Evolutionary conservation across 2,329 filamentous ascomycete species (phyloP).

Genomic region (Chalaropsis ovoidea): DNA sequence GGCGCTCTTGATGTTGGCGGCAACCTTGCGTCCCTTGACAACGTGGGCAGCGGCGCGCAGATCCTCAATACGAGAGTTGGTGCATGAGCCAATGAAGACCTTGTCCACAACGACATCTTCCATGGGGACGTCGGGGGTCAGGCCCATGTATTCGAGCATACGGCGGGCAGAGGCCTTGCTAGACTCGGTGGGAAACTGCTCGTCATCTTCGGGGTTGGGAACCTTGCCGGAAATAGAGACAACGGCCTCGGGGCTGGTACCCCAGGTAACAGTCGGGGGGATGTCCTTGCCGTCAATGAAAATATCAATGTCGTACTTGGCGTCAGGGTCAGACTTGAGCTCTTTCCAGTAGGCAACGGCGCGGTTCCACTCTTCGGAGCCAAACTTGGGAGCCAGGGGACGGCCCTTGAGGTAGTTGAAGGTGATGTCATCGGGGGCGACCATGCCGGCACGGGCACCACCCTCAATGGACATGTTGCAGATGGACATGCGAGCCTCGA

Average conservation of each 20-base stretch:
- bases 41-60: slow-evolving; percentile 76
- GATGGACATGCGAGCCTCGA: slow-evolving; percentile 98
- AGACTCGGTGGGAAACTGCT: slow-evolving; percentile 62
- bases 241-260: slow-evolving; percentile 91
- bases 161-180: slow-evolving; percentile 73
- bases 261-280: slow-evolving; percentile 88
- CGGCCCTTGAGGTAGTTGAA: slow-evolving; percentile 91
- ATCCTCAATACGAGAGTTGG: slow-evolving; percentile 94
- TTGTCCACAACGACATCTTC: slow-evolving; percentile 90
- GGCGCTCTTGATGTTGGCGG: slow-evolving; percentile 79
- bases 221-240: slow-evolving; percentile 88
- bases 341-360: slow-evolving; percentile 81
- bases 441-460: slow-evolving; percentile 90
- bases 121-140: slow-evolving; percentile 76
- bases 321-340: slow-evolving; percentile 74
- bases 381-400: slow-evolving; percentile 75
- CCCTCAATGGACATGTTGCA: slow-evolving; percentile 99
- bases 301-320: slow-evolving; percentile 81
- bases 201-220: slow-evolving; percentile 59
- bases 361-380: slow-evolving; percentile 80
- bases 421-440: slow-evolving; percentile 86
- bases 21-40: slow-evolving; percentile 78
- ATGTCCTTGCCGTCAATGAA: slow-evolving; percentile 90
- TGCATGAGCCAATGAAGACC: slow-evolving; percentile 96
- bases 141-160: slow-evolving; percentile 92